phyloP scores from a whole-genome alignment of 176 grass and related monocot genomes.

The Coix lacrymajobi region DNA sequence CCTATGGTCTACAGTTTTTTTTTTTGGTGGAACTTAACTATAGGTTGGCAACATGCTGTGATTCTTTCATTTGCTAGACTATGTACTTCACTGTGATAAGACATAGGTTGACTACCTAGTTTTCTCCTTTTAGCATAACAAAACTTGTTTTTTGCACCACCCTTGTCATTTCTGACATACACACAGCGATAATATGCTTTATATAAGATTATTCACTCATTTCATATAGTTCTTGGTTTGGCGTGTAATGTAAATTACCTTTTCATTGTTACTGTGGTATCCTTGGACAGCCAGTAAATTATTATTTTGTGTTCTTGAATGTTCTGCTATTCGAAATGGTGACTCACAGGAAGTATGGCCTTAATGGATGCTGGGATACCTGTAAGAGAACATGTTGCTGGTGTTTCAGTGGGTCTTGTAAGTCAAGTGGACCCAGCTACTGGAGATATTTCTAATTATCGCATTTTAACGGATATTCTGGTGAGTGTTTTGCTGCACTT shows the following conservation, averaged over 20 bases:
- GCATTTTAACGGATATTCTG: slow-evolving; percentile 95
- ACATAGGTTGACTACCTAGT: background rate
- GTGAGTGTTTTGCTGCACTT: slow-evolving; percentile 38
- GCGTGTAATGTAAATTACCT: no score
- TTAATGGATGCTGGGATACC: slow-evolving; percentile 99
- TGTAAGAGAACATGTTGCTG: slow-evolving; percentile 97
- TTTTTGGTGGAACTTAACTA: background rate
- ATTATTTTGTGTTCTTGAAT: background rate
- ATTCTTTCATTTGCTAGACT: slow-evolving; percentile 4
- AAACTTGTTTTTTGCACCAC: background rate
- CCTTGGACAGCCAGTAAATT: background rate
- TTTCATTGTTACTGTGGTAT: background rate
- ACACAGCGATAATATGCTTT: background rate
- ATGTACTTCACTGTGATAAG: slow-evolving; percentile 15
- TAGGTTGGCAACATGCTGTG: background rate
- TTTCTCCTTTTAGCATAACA: background rate
- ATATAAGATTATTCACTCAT: background rate
- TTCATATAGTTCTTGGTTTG: background rate
- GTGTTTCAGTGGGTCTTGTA: slow-evolving; percentile 96
- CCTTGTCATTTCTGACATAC: background rate
- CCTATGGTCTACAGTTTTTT: background rate
- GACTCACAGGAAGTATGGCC: slow-evolving; percentile 74
- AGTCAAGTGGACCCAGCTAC: slow-evolving; percentile 62
- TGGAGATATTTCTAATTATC: slow-evolving; percentile 70
- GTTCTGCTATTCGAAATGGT: slow-evolving; percentile 16